phyloP scores from a whole-genome alignment of 2,329 filamentous ascomycete species.

The Penicillium griseofulvum region DNA sequence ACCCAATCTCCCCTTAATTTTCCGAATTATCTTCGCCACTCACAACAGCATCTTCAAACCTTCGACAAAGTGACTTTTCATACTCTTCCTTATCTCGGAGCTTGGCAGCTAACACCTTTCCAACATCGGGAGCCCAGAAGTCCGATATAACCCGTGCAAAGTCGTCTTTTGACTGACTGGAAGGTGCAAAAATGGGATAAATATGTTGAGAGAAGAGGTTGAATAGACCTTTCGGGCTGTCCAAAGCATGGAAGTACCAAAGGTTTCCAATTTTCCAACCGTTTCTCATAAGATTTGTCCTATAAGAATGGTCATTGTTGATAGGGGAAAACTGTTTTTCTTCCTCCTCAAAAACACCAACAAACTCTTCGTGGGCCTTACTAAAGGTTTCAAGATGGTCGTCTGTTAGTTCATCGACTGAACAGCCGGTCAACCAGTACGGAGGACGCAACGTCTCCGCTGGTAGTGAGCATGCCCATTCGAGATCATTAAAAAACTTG shows the following conservation, averaged over 20 bases:
- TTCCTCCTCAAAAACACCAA: constrained; percentile 21
- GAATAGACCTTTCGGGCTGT: constrained; percentile 25
- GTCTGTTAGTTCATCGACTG: constrained; percentile 10
- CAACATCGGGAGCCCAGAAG: constrained; percentile 15
- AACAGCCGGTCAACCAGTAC: constrained; percentile 23
- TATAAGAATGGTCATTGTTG: background rate
- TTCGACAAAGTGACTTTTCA: constrained; percentile 11
- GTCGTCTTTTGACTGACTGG: constrained; percentile 4
- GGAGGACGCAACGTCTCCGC: constrained; percentile 23
- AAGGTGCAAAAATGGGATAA: constrained; percentile 15
- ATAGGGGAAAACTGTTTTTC: constrained; percentile 10
- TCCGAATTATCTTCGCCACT: background rate
- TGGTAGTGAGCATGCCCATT: constrained; percentile 28
- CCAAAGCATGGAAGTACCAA: constrained; percentile 29
- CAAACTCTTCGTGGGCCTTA: constrained; percentile 15
- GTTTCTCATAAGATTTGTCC: constrained; percentile 21
- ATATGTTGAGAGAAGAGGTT: constrained; percentile 27
- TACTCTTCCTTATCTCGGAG: constrained; percentile 19
- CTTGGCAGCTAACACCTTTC: constrained; percentile 12
- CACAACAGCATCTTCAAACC: constrained; percentile 11
- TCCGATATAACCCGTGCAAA: constrained; percentile 14
- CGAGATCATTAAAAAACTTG: constrained; percentile 28
- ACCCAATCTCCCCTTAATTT: no score
- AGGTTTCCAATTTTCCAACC: constrained; percentile 26
- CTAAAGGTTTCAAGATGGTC: constrained; percentile 12